These are phyloP conservation scores for Ceratocystis alfenasii DNA, from an alignment of 2,329 filamentous ascomycete genomes.

Conservation along the genomic window DNA sequence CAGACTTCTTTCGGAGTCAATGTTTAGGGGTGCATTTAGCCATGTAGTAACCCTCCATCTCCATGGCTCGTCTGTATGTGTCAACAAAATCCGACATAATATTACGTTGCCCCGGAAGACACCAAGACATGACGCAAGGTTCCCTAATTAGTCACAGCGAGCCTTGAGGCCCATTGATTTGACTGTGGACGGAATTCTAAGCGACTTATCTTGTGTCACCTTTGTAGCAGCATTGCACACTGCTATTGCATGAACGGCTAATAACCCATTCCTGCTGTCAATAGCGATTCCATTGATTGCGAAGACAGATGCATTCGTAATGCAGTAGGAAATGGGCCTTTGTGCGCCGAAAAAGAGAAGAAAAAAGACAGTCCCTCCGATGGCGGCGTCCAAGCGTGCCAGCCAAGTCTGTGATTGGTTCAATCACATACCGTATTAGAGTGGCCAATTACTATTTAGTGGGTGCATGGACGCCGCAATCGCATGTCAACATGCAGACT, in stretches of 20 bases:
- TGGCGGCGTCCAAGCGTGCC: conserved; percentile 6
- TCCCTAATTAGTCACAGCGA: not conserved
- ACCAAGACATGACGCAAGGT: not conserved
- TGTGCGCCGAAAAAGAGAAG: not conserved
- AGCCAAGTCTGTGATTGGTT: conserved; percentile 1
- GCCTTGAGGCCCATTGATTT: not conserved
- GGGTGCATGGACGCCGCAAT: not conserved
- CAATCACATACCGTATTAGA: not conserved
- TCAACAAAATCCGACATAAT: not conserved
- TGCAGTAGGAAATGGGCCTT: not conserved
- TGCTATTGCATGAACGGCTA: not conserved
- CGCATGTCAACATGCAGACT: not conserved
- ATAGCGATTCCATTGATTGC: not conserved
- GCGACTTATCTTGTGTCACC: not conserved
- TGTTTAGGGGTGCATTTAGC: not conserved
- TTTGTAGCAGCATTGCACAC: not conserved
- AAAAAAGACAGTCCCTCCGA: not conserved
- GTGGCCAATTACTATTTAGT: not conserved
- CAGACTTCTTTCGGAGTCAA: not conserved
- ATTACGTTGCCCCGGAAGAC: not conserved
- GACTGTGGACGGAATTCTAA: not conserved
- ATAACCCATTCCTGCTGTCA: not conserved
- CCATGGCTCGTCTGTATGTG: not conserved
- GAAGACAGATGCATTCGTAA: not conserved
- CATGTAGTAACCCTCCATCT: not conserved